Evolutionary conservation across 2,329 filamentous ascomycete genomes (phyloP).

Genomic region (Xylariaceae sp.): DNA sequence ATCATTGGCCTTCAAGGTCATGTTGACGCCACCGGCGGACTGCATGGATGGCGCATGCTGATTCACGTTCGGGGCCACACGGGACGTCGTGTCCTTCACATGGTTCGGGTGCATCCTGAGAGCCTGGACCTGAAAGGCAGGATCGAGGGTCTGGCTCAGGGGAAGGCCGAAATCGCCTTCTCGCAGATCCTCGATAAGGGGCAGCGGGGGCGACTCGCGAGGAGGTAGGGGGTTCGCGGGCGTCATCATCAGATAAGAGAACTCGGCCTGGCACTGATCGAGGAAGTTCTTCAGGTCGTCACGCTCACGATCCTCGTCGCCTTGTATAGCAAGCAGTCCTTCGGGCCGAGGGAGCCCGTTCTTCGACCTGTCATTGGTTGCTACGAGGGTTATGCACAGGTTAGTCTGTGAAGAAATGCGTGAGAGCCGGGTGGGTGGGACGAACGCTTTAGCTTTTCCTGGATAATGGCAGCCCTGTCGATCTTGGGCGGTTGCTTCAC

Average conservation of each 20-base stretch:
- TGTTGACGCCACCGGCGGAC: conserved; percentile 34
- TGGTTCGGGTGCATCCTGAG: conserved; percentile 50
- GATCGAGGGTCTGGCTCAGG: conserved; percentile 36
- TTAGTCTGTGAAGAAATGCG: conserved; percentile 5
- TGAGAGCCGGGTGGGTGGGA: conserved; percentile 9
- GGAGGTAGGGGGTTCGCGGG: conserved; percentile 61
- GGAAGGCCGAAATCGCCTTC: conserved; percentile 49
- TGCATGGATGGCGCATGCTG: conserved; percentile 54
- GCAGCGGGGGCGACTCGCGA: conserved; percentile 56
- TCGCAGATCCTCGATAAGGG: conserved; percentile 54
- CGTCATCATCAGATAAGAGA: conserved; percentile 63
- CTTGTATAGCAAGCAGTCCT: conserved; percentile 31
- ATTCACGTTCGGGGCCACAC: conserved; percentile 47
- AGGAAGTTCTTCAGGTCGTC: conserved; percentile 56
- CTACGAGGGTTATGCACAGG: conserved; percentile 29
- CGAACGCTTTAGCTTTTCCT: conserved; percentile 54
- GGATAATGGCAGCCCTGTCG: conserved; percentile 48
- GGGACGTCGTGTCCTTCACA: conserved; percentile 47
- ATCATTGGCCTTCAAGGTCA: conserved; percentile 35
- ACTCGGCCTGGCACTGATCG: conserved; percentile 60
- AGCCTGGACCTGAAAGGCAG: conserved; percentile 31
- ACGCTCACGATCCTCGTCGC: conserved; percentile 40
- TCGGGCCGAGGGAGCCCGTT: conserved; percentile 40
- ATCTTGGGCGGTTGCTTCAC: conserved; percentile 38
- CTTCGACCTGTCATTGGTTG: conserved; percentile 39